Base-by-base conservation (phyloP, 176 grass and related monocot genomes). In the Lolium perenne region DNA sequence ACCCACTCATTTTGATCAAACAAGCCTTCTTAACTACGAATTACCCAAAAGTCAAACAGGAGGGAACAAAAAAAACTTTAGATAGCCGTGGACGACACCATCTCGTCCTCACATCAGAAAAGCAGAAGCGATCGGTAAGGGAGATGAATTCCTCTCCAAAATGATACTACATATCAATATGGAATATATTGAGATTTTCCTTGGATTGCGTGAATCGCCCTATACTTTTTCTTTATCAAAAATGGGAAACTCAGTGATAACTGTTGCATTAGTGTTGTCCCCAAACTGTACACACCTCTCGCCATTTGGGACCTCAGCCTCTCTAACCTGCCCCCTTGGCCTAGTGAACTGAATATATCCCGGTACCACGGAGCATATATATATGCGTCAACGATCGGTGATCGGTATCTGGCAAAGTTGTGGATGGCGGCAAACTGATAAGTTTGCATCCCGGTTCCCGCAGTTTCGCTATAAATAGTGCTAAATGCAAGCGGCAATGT, bases 131-230 rank as follows among this genome's bases (percentile, higher is more conserved):
- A 51, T 65, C 54, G 26, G 21, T 48, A 51, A 53, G 51, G 48
- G 76, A 67, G 69, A 76, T 51, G 85, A 75, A 84, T 84, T 87
- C 68, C 59, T 70, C 46, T 38, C 20, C 49, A 61, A 17, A 75
- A 75, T 68, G 80, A 57, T 84, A 57, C 32, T 16, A 32, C 61
- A 51, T 75, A 76, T 85, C 85, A 51, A 54, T 61, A 69, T 18
- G 64, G 90, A 88, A 91, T 91, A 85, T 88, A 85, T 88, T 3
- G 6, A 84, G 89, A 88, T 91, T 64, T 91, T 21, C 22, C 7
- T 46, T 0, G 14, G 89, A 91, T 91, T 77, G 43, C 13, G 18
- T 63, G 77, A 70, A 91, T 77, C 77, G 3, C 26, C 9, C 16
- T 60, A 51, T 68, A 70, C 7, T 10, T 51, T 69, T 57, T n/a